A percentile compares a stretch with the other conserved stretches of the same genome.
These are phyloP conservation scores for Schrenkiella parvula DNA, from an alignment of 345 rosid species.

Conservation along the genomic window DNA sequence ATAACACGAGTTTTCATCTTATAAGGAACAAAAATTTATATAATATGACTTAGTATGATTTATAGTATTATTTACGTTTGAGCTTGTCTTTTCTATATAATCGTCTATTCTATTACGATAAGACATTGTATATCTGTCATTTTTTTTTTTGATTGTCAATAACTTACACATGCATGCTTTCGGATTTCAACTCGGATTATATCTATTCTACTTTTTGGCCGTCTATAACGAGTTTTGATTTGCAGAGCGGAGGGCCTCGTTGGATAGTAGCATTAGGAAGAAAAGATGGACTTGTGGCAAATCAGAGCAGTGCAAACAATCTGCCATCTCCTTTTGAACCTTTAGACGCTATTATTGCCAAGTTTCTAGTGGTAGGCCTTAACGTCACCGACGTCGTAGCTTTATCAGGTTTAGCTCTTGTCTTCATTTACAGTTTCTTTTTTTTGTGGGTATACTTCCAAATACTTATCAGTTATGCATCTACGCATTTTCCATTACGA, in stretches of 20 bases:
- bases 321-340: slow-evolving; percentile 67
- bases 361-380: slow-evolving; percentile 55
- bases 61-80: background rate
- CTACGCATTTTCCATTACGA: background rate
- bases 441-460: background rate
- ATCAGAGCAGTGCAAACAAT: slow-evolving; percentile 46
- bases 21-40: background rate
- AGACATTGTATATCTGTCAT: background rate
- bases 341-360: slow-evolving; percentile 40
- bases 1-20: background rate
- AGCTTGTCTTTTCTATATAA: background rate
- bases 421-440: background rate
- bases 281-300: slow-evolving; percentile 67
- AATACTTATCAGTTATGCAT: background rate
- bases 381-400: slow-evolving; percentile 58
- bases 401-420: slow-evolving; percentile 48
- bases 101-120: background rate
- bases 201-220: background rate
- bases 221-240: background rate
- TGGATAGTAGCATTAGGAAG: slow-evolving; percentile 76
- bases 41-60: background rate
- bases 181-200: background rate
- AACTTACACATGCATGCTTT: background rate
- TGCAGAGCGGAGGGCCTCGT: slow-evolving; percentile 72
- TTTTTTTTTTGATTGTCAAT: background rate